Evolutionary conservation across 2,329 filamentous ascomycete genomes (phyloP).

Genomic region (Cordyceps fumosorosea): DNA sequence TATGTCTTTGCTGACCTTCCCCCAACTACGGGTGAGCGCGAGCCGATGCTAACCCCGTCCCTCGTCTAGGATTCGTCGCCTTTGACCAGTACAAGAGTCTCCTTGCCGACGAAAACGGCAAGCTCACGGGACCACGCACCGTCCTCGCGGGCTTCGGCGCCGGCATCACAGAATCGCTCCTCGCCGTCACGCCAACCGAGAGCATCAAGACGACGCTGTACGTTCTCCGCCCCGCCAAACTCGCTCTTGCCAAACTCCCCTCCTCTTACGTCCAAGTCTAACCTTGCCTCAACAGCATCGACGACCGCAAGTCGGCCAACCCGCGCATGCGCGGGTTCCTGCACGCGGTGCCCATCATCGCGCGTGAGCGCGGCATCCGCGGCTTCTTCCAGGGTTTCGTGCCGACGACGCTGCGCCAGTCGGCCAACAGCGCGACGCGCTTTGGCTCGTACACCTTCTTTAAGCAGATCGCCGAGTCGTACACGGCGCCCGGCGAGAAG

Average conservation of each 20-base stretch:
- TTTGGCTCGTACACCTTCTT: slow-evolving; percentile 88
- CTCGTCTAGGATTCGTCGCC: slow-evolving; percentile 68
- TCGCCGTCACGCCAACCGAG: slow-evolving; percentile 95
- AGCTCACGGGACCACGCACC: slow-evolving; percentile 82
- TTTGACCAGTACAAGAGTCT: slow-evolving; percentile 91
- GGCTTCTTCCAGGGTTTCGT: slow-evolving; percentile 98
- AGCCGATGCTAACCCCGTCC: neutral
- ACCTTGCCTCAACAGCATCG: slow-evolving; percentile 54
- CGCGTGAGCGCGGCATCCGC: slow-evolving; percentile 75
- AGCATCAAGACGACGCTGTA: slow-evolving; percentile 95
- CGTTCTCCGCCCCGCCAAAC: neutral
- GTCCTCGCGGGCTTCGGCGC: slow-evolving; percentile 92
- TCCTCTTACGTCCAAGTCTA: neutral
- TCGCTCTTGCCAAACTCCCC: too few relatives aligned
- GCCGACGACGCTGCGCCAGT: slow-evolving; percentile 88
- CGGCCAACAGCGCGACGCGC: slow-evolving; percentile 85
- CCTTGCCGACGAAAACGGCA: slow-evolving; percentile 76
- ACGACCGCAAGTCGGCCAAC: slow-evolving; percentile 80
- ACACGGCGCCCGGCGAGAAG: slow-evolving; percentile 91
- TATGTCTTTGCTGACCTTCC: slow-evolving; percentile 37
- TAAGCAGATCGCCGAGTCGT: slow-evolving; percentile 85
- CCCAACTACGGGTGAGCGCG: neutral
- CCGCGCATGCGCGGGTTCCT: slow-evolving; percentile 89
- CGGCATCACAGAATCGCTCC: slow-evolving; percentile 84
- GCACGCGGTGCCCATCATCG: slow-evolving; percentile 81